A percentile compares a stretch with the other conserved stretches of the same genome.
Conservation (phyloP, 2,329 filamentous ascomycete species). For the Scedosporium aurantiacum region DNA sequence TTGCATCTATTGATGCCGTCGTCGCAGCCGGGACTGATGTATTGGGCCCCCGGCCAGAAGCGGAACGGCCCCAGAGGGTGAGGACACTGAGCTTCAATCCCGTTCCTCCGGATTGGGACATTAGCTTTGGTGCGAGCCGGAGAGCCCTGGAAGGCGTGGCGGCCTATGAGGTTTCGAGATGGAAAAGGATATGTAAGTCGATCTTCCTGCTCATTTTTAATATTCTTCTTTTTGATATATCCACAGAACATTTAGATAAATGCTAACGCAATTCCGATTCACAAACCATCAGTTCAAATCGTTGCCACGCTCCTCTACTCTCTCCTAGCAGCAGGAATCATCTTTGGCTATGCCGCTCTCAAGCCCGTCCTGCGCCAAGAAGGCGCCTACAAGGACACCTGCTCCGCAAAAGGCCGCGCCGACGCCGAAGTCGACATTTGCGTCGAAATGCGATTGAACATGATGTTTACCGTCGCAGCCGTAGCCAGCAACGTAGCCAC, state of each 20-base stretch:
- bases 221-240: neutral
- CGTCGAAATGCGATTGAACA: slow-evolving; percentile 57
- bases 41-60: slow-evolving; percentile 26
- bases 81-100: slow-evolving; percentile 44
- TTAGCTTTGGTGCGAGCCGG: slow-evolving; percentile 24
- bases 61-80: slow-evolving; percentile 28
- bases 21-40: slow-evolving; percentile 26
- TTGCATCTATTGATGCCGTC: slow-evolving; percentile 43
- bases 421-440: slow-evolving; percentile 25
- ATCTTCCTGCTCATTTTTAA: neutral
- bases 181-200: slow-evolving; percentile 41
- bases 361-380: slow-evolving; percentile 70
- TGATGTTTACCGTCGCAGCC: slow-evolving; percentile 88
- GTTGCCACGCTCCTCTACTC: slow-evolving; percentile 26
- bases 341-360: slow-evolving; percentile 77
- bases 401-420: slow-evolving; percentile 24
- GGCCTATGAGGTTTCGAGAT: slow-evolving; percentile 42
- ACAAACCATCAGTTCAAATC: slow-evolving; percentile 25
- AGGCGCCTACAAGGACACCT: slow-evolving; percentile 58
- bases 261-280: neutral
- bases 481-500: slow-evolving; percentile 82
- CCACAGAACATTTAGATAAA: neutral
- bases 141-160: slow-evolving; percentile 35
- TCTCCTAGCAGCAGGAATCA: slow-evolving; percentile 46
- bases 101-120: slow-evolving; percentile 40